Conservation (phyloP, 2,329 filamentous ascomycete genomes). For the Fusarium piperis region DNA sequence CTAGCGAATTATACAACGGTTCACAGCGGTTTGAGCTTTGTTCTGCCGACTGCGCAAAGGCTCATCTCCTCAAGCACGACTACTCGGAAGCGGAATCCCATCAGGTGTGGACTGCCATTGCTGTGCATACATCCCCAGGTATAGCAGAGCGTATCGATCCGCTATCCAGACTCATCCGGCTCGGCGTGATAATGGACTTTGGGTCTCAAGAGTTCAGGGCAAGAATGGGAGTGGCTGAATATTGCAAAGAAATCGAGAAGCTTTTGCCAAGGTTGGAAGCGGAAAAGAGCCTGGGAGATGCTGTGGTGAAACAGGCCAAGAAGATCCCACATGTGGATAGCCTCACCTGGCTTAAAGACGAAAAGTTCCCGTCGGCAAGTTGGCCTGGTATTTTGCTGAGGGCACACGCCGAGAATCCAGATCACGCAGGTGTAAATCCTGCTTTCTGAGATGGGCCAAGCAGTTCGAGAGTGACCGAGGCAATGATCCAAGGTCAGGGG, state of each 20-base stretch:
- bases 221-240: slow-evolving; percentile 10
- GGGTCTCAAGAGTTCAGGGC: slow-evolving; percentile 16
- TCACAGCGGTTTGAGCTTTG: slow-evolving; percentile 50
- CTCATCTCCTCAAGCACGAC: slow-evolving; percentile 41
- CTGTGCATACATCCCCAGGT: slow-evolving; percentile 48
- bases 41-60: slow-evolving; percentile 45
- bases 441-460: slow-evolving; percentile 38
- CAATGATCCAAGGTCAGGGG: background rate
- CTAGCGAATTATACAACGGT: slow-evolving; percentile 43
- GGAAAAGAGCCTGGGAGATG: slow-evolving; percentile 40
- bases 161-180: slow-evolving; percentile 44
- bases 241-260: slow-evolving; percentile 30
- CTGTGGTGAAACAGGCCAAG: slow-evolving; percentile 42
- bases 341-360: slow-evolving; percentile 37
- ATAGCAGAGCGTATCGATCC: slow-evolving; percentile 50
- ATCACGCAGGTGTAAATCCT: slow-evolving; percentile 39
- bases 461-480: background rate
- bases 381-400: slow-evolving; percentile 46
- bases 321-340: slow-evolving; percentile 35
- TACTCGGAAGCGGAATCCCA: slow-evolving; percentile 38
- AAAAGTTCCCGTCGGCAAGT: slow-evolving; percentile 44
- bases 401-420: slow-evolving; percentile 44
- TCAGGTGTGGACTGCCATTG: slow-evolving; percentile 49
- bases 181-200: slow-evolving; percentile 48
- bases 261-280: slow-evolving; percentile 39